phyloP scores from a whole-genome alignment of 257 asterid genomes.

The Dorcoceras hygrometricum region DNA sequence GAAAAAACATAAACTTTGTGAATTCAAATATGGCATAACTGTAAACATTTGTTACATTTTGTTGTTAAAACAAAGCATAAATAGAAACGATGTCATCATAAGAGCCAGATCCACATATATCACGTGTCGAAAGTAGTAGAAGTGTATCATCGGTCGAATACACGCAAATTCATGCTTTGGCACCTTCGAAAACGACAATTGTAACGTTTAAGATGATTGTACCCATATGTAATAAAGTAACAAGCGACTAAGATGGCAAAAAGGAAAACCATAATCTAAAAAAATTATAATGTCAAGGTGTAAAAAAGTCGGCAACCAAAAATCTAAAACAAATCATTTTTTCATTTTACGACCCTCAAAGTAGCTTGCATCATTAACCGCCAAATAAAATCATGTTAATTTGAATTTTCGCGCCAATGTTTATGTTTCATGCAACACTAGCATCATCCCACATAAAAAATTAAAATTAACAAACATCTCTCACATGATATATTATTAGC shows the following conservation, averaged over 20 bases:
- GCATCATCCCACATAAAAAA: neutral
- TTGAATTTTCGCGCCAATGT: neutral
- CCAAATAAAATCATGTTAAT: constrained; percentile 18
- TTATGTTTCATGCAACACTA: constrained; percentile 12
- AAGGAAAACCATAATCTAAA: neutral
- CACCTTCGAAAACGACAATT: constrained; percentile 3
- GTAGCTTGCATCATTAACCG: neutral
- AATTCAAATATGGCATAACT: neutral
- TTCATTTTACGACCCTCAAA: neutral
- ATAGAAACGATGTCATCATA: constrained; percentile 10
- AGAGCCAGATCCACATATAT: constrained; percentile 18
- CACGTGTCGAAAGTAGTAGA: constrained; percentile 9
- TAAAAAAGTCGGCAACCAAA: constrained; percentile 8
- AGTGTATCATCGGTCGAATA: neutral
- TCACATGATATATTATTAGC: constrained; percentile 3
- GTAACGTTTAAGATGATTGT: neutral
- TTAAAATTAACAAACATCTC: constrained; percentile 15
- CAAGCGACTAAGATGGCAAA: neutral
- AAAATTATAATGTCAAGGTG: too few relatives aligned
- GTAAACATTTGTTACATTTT: neutral
- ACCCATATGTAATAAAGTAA: constrained; percentile 15
- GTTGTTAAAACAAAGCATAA: neutral
- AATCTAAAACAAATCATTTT: neutral
- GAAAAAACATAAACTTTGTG: neutral
- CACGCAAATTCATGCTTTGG: constrained; percentile 12